Conservation (phyloP, 176 grass and related monocot genomes). For the Aegilops sharonensis region DNA sequence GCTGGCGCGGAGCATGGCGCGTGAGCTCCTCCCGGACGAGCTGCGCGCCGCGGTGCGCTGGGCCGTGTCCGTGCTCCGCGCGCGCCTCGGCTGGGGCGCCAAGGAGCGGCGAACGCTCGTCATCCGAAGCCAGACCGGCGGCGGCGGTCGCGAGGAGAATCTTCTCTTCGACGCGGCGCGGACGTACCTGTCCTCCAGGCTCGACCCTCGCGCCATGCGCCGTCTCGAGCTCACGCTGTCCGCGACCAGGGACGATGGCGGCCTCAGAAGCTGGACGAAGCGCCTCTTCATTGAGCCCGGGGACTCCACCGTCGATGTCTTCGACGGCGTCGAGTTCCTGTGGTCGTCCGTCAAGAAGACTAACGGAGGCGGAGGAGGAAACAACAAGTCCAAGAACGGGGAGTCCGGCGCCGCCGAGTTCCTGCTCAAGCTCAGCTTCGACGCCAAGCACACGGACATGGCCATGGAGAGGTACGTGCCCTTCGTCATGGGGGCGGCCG, state of each 20-base stretch:
- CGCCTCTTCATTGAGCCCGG: constrained; percentile 28
- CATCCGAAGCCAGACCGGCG: background rate
- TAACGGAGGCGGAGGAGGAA: background rate
- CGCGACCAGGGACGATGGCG: background rate
- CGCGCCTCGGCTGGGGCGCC: background rate
- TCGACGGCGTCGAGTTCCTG: constrained; percentile 34
- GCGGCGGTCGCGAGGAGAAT: background rate
- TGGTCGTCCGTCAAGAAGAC: constrained; percentile 7
- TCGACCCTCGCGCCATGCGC: constrained; percentile 17
- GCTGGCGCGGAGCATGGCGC: constrained; percentile 33
- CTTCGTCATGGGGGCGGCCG: constrained; percentile 1
- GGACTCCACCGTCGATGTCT: constrained; percentile 25
- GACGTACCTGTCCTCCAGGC: constrained; percentile 25
- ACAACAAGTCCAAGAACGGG: background rate
- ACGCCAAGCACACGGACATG: constrained; percentile 7
- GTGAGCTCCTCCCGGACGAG: constrained; percentile 38
- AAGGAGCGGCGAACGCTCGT: constrained; percentile 9
- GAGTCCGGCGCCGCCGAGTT: background rate
- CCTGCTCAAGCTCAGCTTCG: constrained; percentile 31
- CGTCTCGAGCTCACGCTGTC: constrained; percentile 9
- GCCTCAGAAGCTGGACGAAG: background rate
- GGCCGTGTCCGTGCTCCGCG: background rate
- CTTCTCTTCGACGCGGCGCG: constrained; percentile 19
- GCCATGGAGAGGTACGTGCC: constrained; percentile 33
- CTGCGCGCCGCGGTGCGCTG: constrained; percentile 27